Base-by-base conservation (phyloP, 768 basidiomycete species). In the Leucogyrophana mollusca region DNA sequence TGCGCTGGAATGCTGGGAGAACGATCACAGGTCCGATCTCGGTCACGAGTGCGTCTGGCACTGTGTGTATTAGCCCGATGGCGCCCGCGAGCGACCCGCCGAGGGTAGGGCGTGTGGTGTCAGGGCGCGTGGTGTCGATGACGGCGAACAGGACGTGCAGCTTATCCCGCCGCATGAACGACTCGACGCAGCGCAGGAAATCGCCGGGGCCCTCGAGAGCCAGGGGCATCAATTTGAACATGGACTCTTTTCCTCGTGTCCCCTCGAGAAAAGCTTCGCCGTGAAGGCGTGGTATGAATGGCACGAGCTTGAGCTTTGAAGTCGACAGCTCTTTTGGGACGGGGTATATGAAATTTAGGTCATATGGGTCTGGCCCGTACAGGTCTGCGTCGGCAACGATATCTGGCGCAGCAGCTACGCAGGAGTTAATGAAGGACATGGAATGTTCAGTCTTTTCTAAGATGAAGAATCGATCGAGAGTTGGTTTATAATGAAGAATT, bases 1-100 rank as follows among this genome's bases (percentile, higher is more conserved):
- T 73, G n/a, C 70, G 55, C 32, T 73, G 72, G 47, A 69, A 74
- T 2, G 48, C 47, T 10, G 70, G 64, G 9, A 70, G 54, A 25
- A 72, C 58, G 42, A 68, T 54, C 9, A 65, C 54, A 13, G 56
- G 59, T 17, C 64, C 65, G 13, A 73, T 61, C 43, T 73, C 66
- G 14, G 59, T 58, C 9, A 43, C 33, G n/a, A 67, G 49, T 16
- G 47, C 46, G 11, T 24, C 18, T 5, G 46, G 47, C 33, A 53
- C 46, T 3, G 61, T 56, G n/a, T 55, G 52, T 14, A 63, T 21
- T 17, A 70, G 37, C 9, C 66, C 68, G 3, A 74, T 64, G 38
- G 70, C 40, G 0, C 74, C 76, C 0, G 69, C 73, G 3, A 74
- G 33, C 3, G 50, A 58, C 14, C 64, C 67, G 4, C 56, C 56